Evolutionary conservation across 495 filamentous ascomycete genomes (phyloP).

Genomic region (Chaetomidium leptoderma): DNA sequence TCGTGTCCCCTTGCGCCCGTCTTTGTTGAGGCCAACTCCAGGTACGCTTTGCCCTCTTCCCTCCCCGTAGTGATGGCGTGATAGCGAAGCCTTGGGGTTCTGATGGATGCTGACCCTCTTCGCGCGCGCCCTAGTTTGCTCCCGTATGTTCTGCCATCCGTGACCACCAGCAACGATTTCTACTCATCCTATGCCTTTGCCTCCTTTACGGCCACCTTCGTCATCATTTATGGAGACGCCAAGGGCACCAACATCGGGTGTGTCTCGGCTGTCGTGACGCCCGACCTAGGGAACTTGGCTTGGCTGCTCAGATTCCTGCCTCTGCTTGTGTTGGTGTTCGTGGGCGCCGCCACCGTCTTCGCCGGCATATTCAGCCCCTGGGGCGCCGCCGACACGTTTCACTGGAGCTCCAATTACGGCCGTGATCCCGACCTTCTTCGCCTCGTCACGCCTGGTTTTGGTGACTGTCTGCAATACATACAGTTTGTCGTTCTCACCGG

Average conservation of each 20-base stretch:
- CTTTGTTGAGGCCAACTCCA: conserved; percentile 52
- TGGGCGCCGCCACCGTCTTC: conserved; percentile 73
- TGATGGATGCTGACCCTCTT: not conserved
- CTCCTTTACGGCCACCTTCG: conserved; percentile 65
- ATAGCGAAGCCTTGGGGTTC: too few relatives aligned
- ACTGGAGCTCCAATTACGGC: conserved; percentile 94
- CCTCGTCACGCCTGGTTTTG: conserved; percentile 92
- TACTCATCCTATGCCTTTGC: conserved; percentile 78
- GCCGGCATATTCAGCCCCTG: conserved; percentile 89
- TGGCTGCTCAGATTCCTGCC: conserved; percentile 74
- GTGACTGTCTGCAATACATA: conserved; percentile 94
- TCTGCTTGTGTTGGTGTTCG: conserved; percentile 68
- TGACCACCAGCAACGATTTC: conserved; percentile 74
- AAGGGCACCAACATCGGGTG: conserved; percentile 65
- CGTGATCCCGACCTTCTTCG: conserved; percentile 88
- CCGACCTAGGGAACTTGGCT: conserved; percentile 61
- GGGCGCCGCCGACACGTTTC: conserved; percentile 83
- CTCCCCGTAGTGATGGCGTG: not conserved
- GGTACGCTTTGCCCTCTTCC: conserved; percentile 41
- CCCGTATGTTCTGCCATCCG: conserved; percentile 43
- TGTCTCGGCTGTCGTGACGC: conserved; percentile 74
- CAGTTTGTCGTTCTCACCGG: conserved; percentile 90
- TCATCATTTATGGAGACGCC: conserved; percentile 68
- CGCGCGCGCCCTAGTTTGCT: conserved; percentile 44
- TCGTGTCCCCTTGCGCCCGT: conserved; percentile 71